A percentile compares a stretch with the other conserved stretches of the same genome.
Conservation (phyloP, 306 rosid genomes). For the Rosa rugosa region DNA sequence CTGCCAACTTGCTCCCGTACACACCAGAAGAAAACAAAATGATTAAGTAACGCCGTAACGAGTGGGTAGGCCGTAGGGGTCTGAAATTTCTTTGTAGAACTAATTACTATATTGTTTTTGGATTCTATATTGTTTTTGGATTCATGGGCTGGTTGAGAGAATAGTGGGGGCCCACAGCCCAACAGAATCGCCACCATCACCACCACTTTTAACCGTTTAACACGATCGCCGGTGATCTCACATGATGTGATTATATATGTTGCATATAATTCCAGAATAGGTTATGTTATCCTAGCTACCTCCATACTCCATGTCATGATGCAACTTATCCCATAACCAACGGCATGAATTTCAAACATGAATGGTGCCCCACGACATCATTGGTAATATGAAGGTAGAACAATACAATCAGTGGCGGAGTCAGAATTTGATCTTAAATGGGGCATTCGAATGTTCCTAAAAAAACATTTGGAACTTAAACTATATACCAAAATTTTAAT, state of each 20-base stretch:
- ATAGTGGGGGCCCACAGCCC: not conserved
- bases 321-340: constrained; percentile 14
- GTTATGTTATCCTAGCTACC: constrained; percentile 2
- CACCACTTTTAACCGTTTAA: not conserved
- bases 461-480: no score
- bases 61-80: constrained; percentile 1
- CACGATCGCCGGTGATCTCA: constrained; percentile 1
- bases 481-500: no score
- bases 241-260: not conserved
- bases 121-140: not conserved
- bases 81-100: not conserved
- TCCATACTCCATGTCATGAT: constrained; percentile 3
- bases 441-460: no score
- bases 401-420: not conserved
- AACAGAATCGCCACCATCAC: not conserved
- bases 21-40: not conserved
- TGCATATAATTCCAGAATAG: not conserved
- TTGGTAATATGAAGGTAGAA: not conserved
- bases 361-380: not conserved
- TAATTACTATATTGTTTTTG: not conserved
- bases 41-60: not conserved
- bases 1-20: not conserved
- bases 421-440: no score
- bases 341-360: not conserved
- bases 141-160: not conserved